Base-by-base conservation (phyloP, 1,139 yeast genomes). In the Pichia sp. region DNA sequence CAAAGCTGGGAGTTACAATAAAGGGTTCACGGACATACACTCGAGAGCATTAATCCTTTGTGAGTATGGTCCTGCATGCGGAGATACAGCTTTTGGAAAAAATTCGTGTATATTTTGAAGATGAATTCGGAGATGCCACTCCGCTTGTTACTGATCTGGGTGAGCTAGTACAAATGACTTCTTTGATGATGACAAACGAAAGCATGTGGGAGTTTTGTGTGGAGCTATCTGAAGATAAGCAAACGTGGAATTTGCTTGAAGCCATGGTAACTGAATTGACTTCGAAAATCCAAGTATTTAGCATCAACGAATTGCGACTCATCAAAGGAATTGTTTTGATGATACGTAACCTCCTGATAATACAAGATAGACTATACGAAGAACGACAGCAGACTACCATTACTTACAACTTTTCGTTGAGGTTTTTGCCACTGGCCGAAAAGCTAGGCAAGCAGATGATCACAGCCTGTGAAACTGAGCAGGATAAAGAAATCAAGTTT, bases 321-420 rank as follows among this genome's bases (percentile, higher is more conserved):
- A 19, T 54, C 1, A 57, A 55, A 43, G 60, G 58, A 6, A 37
- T 55, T n/a, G 19, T 53, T 3, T 44, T 57, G 37, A 13, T 57
- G 37, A 16, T 51, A 3, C 49, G 60, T 52, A 57, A 57, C 43
- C 30, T 57, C 9, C 44, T 53, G 1, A 48, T 54, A 26, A 31
- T 49, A 3, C 41, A 49, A 23, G 41, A 46, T 12, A 47, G 47
- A 26, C 8, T 13, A 18, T 22, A 30, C 4, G 34, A 21, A n/a
- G 43, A 48, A 16, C 22, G 23, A 6, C 21, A 43, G 6, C 8
- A 19, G 7, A 21, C 12, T 10, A 9, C 21, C 18, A 8, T 28
- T 13, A 16, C 28, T 10, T 43, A 30, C 21, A 31, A 16, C 10
- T 30, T 34, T 16, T 28, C 18, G 22, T 18, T 30, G 39, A 30